Base-by-base conservation (phyloP, 2,329 filamentous ascomycete genomes). In the Rhinocladiella mackenziei region DNA sequence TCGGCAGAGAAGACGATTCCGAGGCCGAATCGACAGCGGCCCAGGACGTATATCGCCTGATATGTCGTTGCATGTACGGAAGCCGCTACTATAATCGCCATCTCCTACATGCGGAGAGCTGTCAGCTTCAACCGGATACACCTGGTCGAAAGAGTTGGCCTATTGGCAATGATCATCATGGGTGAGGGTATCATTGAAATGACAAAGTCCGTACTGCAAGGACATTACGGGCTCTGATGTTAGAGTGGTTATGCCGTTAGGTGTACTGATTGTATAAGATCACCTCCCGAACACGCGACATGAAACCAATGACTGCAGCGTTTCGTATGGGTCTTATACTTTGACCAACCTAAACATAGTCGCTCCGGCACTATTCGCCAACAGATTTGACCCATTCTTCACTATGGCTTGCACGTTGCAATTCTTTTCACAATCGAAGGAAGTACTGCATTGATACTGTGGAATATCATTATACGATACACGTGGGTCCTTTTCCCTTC, bases 81-180 rank as follows among this genome's bases (percentile, higher is more conserved):
- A 62, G 71, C 73, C 13, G 53, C 74, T 13, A 55, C 69, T 4
- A 71, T 75, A 3, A 69, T 83, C 23, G 62, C 61, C 3, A 63
- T 80, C 3, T 80, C 80, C 7, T 73, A 71, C 36, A 62, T 68
- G 17, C 81, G 72, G 59, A 67, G 73, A 3, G 72, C 76, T 37
- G 68, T 83, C 31, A 77, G 76, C 41, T 80, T 84, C 57, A 73
- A 77, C 47, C 69, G 75, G 43, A 83, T 78, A 0, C 78, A 83
- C 58, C 60, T 84, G 42, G 78, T 80, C 56, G 77, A 80, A 56
- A 72, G 81, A 7, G 75, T 84, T 72, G 75, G 73, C 9, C 67
- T 83, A 2, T 66, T 84, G 43, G 84, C 80, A 0, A 68, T 83
- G 35, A 81, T 84, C 48, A 78, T 84, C 43, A 73, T 84, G 45